phyloP scores from a whole-genome alignment of 2,329 filamentous ascomycete species.

The Penicillium sp. region DNA sequence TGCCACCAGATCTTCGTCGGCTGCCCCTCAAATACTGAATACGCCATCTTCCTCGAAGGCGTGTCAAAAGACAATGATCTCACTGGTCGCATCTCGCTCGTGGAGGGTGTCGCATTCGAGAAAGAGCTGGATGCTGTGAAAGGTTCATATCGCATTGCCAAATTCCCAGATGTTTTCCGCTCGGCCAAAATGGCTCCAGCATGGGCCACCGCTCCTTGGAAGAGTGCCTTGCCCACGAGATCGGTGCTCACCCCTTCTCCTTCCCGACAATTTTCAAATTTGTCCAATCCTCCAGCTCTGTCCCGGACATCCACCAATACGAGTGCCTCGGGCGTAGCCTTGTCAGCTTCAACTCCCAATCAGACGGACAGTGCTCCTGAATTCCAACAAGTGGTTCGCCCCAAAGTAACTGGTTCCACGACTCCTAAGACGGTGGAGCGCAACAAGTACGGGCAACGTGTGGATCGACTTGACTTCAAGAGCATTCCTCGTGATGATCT shows the following conservation, averaged over 20 bases:
- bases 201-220: constrained; percentile 36
- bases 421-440: constrained; percentile 50
- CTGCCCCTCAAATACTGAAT: constrained; percentile 60
- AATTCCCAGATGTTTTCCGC: constrained; percentile 57
- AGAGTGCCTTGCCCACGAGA: constrained; percentile 32
- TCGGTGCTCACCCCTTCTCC: constrained; percentile 40
- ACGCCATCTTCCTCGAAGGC: constrained; percentile 55
- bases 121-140: constrained; percentile 54
- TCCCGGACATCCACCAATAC: constrained; percentile 45
- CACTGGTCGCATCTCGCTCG: constrained; percentile 54
- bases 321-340: constrained; percentile 38
- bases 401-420: constrained; percentile 34
- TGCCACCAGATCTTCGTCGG: constrained; percentile 64
- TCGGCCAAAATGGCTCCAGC: constrained; percentile 50
- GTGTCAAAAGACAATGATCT: constrained; percentile 49
- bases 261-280: constrained; percentile 31
- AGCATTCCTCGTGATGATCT: constrained; percentile 58
- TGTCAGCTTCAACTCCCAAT: constrained; percentile 41
- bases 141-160: constrained; percentile 50
- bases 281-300: constrained; percentile 26
- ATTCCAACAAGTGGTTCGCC: constrained; percentile 43
- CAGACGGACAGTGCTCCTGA: constrained; percentile 39
- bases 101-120: constrained; percentile 60
- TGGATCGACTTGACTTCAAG: constrained; percentile 56
- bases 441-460: constrained; percentile 62